Conservation (phyloP, 1,139 yeast genomes). For the Suhomyces bokatorum region DNA sequence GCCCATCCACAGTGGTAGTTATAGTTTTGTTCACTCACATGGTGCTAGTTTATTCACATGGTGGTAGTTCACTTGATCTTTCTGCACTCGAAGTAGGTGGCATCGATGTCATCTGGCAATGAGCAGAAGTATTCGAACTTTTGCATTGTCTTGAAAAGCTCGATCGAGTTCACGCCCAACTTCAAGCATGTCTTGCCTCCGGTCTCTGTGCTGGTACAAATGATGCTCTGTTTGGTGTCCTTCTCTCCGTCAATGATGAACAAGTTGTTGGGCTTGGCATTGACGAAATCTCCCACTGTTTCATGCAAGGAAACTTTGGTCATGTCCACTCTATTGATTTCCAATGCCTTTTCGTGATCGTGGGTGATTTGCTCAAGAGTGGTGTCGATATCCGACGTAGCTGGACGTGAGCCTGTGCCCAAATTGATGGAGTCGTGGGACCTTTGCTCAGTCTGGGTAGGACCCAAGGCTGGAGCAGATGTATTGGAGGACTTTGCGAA, state of each 20-base stretch:
- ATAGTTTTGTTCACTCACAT: too few relatives aligned
- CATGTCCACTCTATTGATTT: slow-evolving; percentile 15
- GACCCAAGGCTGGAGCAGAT: slow-evolving; percentile 5
- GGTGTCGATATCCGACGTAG: slow-evolving; percentile 32
- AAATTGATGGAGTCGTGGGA: slow-evolving; percentile 34
- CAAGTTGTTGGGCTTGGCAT: slow-evolving; percentile 32
- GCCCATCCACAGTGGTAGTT: too few relatives aligned
- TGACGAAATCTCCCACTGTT: slow-evolving; percentile 23
- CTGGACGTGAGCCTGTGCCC: slow-evolving; percentile 11
- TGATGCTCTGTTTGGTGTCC: slow-evolving; percentile 39
- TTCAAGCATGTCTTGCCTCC: slow-evolving; percentile 52
- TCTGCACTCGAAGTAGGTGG: slow-evolving; percentile 51
- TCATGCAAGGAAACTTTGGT: slow-evolving; percentile 7
- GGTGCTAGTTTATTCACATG: too few relatives aligned
- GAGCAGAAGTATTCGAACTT: slow-evolving; percentile 46
- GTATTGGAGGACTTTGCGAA: slow-evolving; percentile 12
- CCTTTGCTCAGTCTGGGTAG: slow-evolving; percentile 35
- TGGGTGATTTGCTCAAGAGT: slow-evolving; percentile 38
- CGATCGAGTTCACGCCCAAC: slow-evolving; percentile 37
- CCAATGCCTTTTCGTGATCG: slow-evolving; percentile 15
- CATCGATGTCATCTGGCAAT: slow-evolving; percentile 47
- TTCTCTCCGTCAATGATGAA: slow-evolving; percentile 49
- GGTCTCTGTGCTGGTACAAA: slow-evolving; percentile 40
- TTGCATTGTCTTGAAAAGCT: slow-evolving; percentile 50
- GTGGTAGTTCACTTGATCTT: slow-evolving; percentile 27